These are phyloP conservation scores for Botryotinia convoluta DNA, from an alignment of 2,329 filamentous ascomycete genomes.

Conservation along the genomic window DNA sequence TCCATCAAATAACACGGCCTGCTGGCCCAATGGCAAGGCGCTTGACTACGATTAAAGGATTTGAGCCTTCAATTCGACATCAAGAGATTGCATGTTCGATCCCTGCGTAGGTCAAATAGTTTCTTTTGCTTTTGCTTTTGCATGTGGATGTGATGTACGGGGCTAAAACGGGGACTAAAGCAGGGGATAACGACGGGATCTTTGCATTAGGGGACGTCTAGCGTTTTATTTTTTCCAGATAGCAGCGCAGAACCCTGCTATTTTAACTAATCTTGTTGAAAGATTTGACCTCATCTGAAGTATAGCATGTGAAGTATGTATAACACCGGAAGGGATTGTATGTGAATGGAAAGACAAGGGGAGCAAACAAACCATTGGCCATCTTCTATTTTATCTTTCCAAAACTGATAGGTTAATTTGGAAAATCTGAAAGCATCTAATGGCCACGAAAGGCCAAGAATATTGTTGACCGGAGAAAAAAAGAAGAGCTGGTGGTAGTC, in stretches of 20 bases:
- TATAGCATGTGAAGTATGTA: too few relatives aligned
- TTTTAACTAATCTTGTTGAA: neutral
- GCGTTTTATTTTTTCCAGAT: neutral
- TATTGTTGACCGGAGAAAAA: neutral
- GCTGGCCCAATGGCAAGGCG: constrained; percentile 48
- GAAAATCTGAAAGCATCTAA: too few relatives aligned
- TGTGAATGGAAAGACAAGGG: too few relatives aligned
- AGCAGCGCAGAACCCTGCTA: neutral
- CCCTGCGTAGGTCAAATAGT: constrained; percentile 34
- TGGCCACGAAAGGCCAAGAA: neutral
- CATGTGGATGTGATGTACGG: neutral
- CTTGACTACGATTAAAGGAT: constrained; percentile 44
- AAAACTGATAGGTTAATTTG: too few relatives aligned
- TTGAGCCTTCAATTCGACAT: constrained; percentile 27
- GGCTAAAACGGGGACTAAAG: neutral
- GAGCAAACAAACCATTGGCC: too few relatives aligned
- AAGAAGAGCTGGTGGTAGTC: neutral
- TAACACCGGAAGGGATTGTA: too few relatives aligned
- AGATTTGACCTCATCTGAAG: neutral
- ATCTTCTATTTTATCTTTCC: too few relatives aligned
- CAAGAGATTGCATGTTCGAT: constrained; percentile 49
- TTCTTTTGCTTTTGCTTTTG: neutral
- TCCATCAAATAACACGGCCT: neutral
- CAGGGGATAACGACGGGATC: neutral
- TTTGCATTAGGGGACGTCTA: neutral